Evolutionary conservation across 2,329 filamentous ascomycete species (phyloP).

Genomic region (Leptographium galeiforme): DNA sequence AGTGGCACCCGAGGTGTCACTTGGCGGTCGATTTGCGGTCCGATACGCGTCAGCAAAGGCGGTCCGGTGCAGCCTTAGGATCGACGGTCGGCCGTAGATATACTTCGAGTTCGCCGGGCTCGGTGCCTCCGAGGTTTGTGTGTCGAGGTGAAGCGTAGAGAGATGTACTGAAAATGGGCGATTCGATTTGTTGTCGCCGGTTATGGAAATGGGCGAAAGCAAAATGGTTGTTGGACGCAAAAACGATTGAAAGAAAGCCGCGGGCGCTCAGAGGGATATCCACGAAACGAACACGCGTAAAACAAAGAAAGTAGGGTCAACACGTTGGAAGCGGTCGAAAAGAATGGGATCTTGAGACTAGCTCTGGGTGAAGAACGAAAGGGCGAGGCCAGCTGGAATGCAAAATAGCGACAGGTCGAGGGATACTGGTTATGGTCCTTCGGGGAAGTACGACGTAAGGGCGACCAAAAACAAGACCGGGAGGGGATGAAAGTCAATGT

Average conservation of each 20-base stretch:
- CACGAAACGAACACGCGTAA: background rate
- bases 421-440: background rate
- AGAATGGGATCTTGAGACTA: background rate
- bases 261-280: background rate
- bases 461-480: too few species aligned
- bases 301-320: background rate
- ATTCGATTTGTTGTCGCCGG: background rate
- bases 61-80: too few species aligned
- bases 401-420: background rate
- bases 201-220: background rate
- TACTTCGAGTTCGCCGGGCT: too few species aligned
- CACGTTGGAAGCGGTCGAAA: background rate
- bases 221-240: background rate
- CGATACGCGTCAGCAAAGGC: too few species aligned
- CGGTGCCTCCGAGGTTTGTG: too few species aligned
- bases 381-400: background rate
- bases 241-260: background rate
- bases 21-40: too few species aligned
- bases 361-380: constrained; percentile 3
- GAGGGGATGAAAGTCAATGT: background rate
- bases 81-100: too few species aligned
- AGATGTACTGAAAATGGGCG: background rate
- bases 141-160: too few species aligned
- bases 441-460: background rate
- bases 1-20: too few species aligned